Evolutionary conservation across 192 early-diverging fungal species (phyloP).

Genomic region (Rhizophagus sp.): DNA sequence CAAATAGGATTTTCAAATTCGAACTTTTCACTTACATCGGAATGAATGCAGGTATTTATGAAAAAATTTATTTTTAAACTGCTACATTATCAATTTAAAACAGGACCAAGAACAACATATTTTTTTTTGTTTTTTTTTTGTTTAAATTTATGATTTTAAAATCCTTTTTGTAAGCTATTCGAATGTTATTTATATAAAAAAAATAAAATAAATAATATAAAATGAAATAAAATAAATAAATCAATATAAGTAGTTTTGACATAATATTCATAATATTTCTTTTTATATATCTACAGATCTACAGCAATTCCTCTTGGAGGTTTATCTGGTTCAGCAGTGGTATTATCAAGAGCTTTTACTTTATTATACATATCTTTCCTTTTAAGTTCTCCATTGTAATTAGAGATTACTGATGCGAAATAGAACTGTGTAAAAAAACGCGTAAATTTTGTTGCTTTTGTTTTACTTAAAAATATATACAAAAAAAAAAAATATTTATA

Average conservation of each 20-base stretch:
- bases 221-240: too few relatives aligned
- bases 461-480: not conserved
- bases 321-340: not conserved
- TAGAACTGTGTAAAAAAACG: not conserved
- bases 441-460: not conserved
- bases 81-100: too few relatives aligned
- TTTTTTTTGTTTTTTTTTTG: too few relatives aligned
- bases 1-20: too few relatives aligned
- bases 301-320: not conserved
- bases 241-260: not conserved
- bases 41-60: too few relatives aligned
- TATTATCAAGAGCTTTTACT: not conserved
- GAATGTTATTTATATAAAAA: too few relatives aligned
- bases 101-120: too few relatives aligned
- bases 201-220: too few relatives aligned
- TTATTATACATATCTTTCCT: not conserved
- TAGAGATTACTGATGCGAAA: not conserved
- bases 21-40: too few relatives aligned
- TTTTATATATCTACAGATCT: not conserved
- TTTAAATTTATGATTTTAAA: too few relatives aligned
- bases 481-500: not conserved
- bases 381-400: not conserved
- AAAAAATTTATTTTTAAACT: too few relatives aligned
- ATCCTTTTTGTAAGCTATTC: too few relatives aligned
- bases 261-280: not conserved